Percentiles rank a stretch among this genome's conserved stretches.
These are phyloP conservation scores for Eucalyptus decipiens DNA, from an alignment of 345 rosid species.

Conservation along the genomic window DNA sequence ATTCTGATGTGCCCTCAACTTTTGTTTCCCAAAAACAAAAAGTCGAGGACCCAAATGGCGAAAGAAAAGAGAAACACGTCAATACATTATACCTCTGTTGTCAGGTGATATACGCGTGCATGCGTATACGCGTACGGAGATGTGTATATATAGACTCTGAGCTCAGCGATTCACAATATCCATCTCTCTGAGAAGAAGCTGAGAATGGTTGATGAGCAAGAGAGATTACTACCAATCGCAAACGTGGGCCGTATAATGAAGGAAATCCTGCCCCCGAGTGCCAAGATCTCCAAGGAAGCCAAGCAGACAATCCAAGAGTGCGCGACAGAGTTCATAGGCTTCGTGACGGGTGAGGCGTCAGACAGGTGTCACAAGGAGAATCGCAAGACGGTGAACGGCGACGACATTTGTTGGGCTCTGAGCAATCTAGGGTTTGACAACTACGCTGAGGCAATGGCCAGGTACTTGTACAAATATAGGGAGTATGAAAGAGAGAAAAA, in stretches of 20 bases:
- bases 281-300: constrained; percentile 80
- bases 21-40: neutral
- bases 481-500: constrained; percentile 48
- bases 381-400: constrained; percentile 80
- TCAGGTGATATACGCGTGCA: neutral
- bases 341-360: constrained; percentile 72
- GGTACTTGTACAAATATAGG: constrained; percentile 50
- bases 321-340: constrained; percentile 78
- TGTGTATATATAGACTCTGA: neutral
- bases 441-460: constrained; percentile 48
- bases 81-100: neutral
- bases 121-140: neutral
- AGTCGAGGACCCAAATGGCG: neutral
- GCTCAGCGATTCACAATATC: neutral
- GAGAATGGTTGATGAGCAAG: constrained; percentile 46
- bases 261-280: constrained; percentile 57
- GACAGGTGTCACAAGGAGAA: constrained; percentile 78
- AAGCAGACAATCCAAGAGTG: constrained; percentile 80
- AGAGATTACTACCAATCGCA: constrained; percentile 60
- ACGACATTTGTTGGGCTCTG: constrained; percentile 79
- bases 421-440: constrained; percentile 66
- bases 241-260: constrained; percentile 75
- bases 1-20: neutral
- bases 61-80: neutral
- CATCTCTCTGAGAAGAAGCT: neutral